Evolutionary conservation across 495 filamentous ascomycete species (phyloP).

Genomic region (Penicillium psychrofluorescens): DNA sequence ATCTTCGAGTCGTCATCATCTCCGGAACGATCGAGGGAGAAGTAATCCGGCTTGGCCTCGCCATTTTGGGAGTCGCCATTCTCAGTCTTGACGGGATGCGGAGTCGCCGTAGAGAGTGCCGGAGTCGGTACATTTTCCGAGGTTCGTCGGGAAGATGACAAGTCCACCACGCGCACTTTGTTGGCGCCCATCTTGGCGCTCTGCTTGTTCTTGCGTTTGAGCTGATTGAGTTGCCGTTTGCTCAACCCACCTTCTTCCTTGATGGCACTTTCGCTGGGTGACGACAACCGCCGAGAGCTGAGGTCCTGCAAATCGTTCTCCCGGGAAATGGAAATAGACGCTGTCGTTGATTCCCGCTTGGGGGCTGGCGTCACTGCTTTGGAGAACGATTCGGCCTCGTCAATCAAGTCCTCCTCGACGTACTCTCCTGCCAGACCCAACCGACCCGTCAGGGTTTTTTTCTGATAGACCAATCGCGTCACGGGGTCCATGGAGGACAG

Average conservation of each 20-base stretch:
- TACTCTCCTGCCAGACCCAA: conserved; percentile 82
- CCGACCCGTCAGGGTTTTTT: conserved; percentile 75
- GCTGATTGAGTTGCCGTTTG: conserved; percentile 83
- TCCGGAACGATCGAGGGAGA: conserved; percentile 69
- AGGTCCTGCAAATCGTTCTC: conserved; percentile 41
- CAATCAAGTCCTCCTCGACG: conserved; percentile 73
- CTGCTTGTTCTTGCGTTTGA: conserved; percentile 84
- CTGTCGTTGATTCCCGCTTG: conserved; percentile 35
- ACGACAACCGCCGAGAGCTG: conserved; percentile 34
- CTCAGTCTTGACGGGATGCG: conserved; percentile 61
- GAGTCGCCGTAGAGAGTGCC: conserved; percentile 43
- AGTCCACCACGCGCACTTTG: conserved; percentile 84
- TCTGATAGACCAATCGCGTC: conserved; percentile 73
- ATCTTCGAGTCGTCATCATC: conserved; percentile 85
- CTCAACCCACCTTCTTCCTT: conserved; percentile 69
- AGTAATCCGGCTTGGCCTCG: conserved; percentile 62
- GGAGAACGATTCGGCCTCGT: conserved; percentile 50
- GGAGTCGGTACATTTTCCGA: conserved; percentile 63
- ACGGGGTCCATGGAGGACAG: conserved; percentile 76
- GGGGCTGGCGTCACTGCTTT: conserved; percentile 35
- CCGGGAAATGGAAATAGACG: conserved; percentile 21
- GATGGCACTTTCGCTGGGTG: conserved; percentile 42
- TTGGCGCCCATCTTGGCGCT: conserved; percentile 78
- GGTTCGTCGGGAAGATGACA: conserved; percentile 57
- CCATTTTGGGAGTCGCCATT: conserved; percentile 47